phyloP scores from a whole-genome alignment of 192 early-diverging fungal species.

The Mycoemilia scoparia region DNA sequence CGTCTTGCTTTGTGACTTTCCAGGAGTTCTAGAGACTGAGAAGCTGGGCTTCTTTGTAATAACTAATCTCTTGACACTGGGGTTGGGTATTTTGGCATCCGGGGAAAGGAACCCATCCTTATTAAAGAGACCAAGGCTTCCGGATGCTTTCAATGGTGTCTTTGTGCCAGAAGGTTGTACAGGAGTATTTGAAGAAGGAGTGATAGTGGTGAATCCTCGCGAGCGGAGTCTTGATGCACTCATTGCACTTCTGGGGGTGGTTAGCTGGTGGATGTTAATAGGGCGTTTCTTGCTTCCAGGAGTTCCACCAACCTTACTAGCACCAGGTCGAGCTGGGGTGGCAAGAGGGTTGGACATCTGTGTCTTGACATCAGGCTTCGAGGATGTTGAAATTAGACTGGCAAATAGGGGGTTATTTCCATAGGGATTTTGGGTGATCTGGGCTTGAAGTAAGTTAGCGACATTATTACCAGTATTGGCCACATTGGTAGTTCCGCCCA shows the following conservation, averaged over 20 bases:
- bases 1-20: constrained; percentile 1
- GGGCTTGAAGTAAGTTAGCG: constrained; percentile 24
- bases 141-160: not conserved
- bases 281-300: constrained; percentile 43
- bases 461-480: constrained; percentile 5
- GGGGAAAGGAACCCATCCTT: constrained; percentile 35
- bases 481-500: constrained; percentile 10
- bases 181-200: constrained; percentile 10
- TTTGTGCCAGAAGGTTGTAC: constrained; percentile 5
- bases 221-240: constrained; percentile 42
- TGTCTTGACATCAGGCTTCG: constrained; percentile 1
- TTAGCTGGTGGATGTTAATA: constrained; percentile 46
- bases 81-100: constrained; percentile 50
- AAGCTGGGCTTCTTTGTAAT: constrained; percentile 30
- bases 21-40: not conserved
- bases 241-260: constrained; percentile 50
- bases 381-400: constrained; percentile 10
- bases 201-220: constrained; percentile 45
- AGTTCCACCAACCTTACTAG: constrained; percentile 11
- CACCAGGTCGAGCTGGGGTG: constrained; percentile 5
- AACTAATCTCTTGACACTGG: constrained; percentile 50
- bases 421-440: constrained; percentile 74
- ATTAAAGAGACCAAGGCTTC: constrained; percentile 12
- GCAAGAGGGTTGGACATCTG: constrained; percentile 20
- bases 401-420: constrained; percentile 70